These are phyloP conservation scores for Aspergillus haitiensis DNA, from an alignment of 495 filamentous ascomycete genomes.

Conservation along the genomic window DNA sequence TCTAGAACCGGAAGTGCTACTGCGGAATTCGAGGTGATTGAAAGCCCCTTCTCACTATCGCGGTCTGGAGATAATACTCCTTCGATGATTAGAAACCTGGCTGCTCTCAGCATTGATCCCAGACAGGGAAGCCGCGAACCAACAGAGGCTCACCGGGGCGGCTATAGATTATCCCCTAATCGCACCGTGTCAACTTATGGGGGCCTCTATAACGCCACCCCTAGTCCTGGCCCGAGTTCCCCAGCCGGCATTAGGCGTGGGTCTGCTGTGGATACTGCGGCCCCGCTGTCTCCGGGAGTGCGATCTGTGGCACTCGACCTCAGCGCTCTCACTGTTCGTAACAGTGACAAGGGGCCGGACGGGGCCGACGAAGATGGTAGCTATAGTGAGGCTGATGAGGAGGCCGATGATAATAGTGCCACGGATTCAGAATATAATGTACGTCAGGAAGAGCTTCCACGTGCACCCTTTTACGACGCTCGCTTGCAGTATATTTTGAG, in stretches of 20 bases:
- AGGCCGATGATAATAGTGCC: background rate
- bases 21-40: background rate
- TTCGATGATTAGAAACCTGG: background rate
- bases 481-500: slow-evolving; percentile 10
- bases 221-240: background rate
- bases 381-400: background rate
- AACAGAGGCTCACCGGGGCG: background rate
- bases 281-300: background rate
- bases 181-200: slow-evolving; percentile 11
- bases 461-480: slow-evolving; percentile 12
- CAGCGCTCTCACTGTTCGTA: background rate
- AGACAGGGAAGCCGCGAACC: background rate
- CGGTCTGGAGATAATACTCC: background rate
- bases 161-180: background rate
- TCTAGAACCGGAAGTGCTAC: background rate
- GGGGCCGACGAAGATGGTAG: background rate
- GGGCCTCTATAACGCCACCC: slow-evolving; percentile 10
- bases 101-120: background rate
- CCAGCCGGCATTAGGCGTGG: background rate
- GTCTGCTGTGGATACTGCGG: background rate
- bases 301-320: slow-evolving; percentile 4
- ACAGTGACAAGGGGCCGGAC: background rate
- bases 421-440: slow-evolving; percentile 1
- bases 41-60: background rate
- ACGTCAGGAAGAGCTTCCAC: slow-evolving; percentile 12